Conservation (phyloP, 202 grass and related monocot genomes). For the Panicum virgatum region DNA sequence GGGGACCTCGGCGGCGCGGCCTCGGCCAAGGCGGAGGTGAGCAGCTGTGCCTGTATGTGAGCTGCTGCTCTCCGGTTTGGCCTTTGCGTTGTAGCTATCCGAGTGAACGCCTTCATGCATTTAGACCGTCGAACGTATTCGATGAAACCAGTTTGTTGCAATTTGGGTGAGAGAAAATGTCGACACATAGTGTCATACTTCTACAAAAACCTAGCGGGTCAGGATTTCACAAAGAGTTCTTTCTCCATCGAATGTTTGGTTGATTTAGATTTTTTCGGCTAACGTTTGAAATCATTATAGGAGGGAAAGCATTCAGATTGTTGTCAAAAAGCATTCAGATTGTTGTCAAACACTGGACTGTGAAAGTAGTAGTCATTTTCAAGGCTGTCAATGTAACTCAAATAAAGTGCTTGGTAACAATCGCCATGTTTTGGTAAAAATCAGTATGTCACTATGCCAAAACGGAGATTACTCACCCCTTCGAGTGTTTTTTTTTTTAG, state of each 20-base stretch:
- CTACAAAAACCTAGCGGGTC: too few species aligned
- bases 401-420: background rate
- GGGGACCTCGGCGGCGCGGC: conserved; percentile 85
- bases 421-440: background rate
- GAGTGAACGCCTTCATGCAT: background rate
- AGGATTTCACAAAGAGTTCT: background rate
- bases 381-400: background rate
- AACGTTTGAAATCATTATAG: background rate
- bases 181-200: too few species aligned
- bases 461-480: background rate
- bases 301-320: background rate
- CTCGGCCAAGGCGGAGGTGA: conserved; percentile 88
- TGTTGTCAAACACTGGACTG: background rate
- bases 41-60: background rate
- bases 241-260: background rate
- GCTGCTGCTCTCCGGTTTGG: background rate
- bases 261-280: conserved; percentile 11
- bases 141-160: background rate
- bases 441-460: background rate
- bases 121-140: background rate
- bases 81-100: background rate
- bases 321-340: too few species aligned
- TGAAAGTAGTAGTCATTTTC: background rate
- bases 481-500: background rate
- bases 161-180: background rate